phyloP scores from a whole-genome alignment of 805 yeast species.

The Cyberlindnera euphorbiae region DNA sequence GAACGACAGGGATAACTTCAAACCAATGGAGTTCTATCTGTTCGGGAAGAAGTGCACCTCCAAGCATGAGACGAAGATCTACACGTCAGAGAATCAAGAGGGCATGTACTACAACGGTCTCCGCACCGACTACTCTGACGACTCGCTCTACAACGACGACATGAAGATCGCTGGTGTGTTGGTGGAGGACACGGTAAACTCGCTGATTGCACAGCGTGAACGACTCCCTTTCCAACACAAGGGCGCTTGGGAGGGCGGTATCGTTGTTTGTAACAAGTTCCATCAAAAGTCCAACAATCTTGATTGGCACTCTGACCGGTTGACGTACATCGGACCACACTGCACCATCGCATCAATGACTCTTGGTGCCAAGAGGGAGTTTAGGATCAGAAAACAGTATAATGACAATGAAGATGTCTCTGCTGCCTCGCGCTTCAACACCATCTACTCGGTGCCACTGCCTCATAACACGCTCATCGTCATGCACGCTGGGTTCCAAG shows the following conservation, averaged over 20 bases:
- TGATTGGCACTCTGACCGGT: conserved; percentile 74
- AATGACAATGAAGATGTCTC: conserved; percentile 21
- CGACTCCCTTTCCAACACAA: conserved; percentile 35
- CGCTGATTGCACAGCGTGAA: conserved; percentile 28
- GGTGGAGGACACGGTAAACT: conserved; percentile 37
- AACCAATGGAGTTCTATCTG: conserved; percentile 46
- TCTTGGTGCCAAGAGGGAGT: conserved; percentile 66
- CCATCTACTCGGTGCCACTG: conserved; percentile 49
- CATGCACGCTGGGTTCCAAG: conserved; percentile 81
- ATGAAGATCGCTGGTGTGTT: conserved; percentile 36
- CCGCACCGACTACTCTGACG: conserved; percentile 17
- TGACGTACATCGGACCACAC: conserved; percentile 69
- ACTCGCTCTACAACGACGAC: conserved; percentile 34
- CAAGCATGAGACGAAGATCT: conserved; percentile 45
- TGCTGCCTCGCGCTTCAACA: conserved; percentile 19
- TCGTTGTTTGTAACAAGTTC: conserved; percentile 55
- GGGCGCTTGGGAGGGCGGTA: conserved; percentile 45
- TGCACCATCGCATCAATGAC: conserved; percentile 64
- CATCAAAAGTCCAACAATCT: conserved; percentile 44
- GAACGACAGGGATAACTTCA: conserved; percentile 36
- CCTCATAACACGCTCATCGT: conserved; percentile 67
- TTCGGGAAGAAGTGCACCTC: conserved; percentile 60
- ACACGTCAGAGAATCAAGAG: conserved; percentile 22
- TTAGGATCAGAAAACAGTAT: conserved; percentile 47
- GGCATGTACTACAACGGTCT: conserved; percentile 39